Conservation (phyloP, 2,329 filamentous ascomycete species). For the Xylaria arbuscula region DNA sequence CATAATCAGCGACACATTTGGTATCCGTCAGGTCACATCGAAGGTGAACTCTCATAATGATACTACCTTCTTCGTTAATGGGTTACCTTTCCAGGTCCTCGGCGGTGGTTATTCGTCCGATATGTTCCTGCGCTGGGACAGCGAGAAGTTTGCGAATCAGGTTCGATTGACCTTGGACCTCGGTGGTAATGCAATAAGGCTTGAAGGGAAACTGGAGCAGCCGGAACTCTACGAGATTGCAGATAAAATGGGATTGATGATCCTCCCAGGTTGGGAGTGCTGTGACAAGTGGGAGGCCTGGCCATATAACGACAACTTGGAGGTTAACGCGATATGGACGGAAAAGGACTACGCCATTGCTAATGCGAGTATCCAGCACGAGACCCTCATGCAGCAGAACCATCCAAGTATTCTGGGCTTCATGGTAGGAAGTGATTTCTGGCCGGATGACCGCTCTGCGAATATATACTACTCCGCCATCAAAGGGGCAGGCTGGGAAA, state of each 20-base stretch:
- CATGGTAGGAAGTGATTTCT: slow-evolving; percentile 71
- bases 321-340: slow-evolving; percentile 58
- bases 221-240: slow-evolving; percentile 69
- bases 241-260: slow-evolving; percentile 69
- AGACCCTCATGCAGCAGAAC: slow-evolving; percentile 68
- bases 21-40: slow-evolving; percentile 65
- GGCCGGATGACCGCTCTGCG: slow-evolving; percentile 68
- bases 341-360: slow-evolving; percentile 66
- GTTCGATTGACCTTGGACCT: slow-evolving; percentile 67
- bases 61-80: slow-evolving; percentile 66
- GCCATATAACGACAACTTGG: slow-evolving; percentile 67
- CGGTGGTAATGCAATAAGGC: slow-evolving; percentile 70
- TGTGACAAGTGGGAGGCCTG: slow-evolving; percentile 76
- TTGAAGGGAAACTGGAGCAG: slow-evolving; percentile 74
- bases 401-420: slow-evolving; percentile 70
- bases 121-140: slow-evolving; percentile 69
- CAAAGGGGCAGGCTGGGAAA: slow-evolving; percentile 63
- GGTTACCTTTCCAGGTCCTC: slow-evolving; percentile 67
- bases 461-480: slow-evolving; percentile 64
- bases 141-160: slow-evolving; percentile 59
- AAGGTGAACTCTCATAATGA: slow-evolving; percentile 64
- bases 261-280: slow-evolving; percentile 73
- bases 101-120: slow-evolving; percentile 71
- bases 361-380: slow-evolving; percentile 66
- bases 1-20: slow-evolving; percentile 56